A percentile compares a stretch with the other conserved stretches of the same genome.
These are phyloP conservation scores for Pyronema domesticum DNA, from an alignment of 495 filamentous ascomycete genomes.

Conservation along the genomic window DNA sequence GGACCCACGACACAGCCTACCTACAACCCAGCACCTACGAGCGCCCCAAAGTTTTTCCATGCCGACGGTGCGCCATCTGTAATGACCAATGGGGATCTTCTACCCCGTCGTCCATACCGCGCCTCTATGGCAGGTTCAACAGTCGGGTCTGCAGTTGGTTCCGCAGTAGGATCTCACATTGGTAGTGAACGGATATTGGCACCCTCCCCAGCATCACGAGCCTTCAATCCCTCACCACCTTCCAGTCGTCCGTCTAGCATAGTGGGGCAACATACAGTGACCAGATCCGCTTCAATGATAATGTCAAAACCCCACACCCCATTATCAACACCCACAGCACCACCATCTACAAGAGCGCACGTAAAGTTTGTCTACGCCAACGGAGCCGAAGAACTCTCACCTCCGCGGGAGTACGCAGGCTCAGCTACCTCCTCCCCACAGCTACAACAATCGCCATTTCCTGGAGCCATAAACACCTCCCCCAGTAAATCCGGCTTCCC, in stretches of 20 bases:
- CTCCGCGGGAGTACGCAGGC: slow-evolving; percentile 17
- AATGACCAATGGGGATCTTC: slow-evolving; percentile 9
- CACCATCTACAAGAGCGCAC: slow-evolving; percentile 11
- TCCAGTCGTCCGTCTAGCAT: slow-evolving; percentile 11
- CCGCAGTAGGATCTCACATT: background rate
- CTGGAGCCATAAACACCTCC: background rate
- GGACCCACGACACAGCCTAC: slow-evolving; percentile 10
- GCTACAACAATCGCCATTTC: background rate
- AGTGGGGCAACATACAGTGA: slow-evolving; percentile 11
- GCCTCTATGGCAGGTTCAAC: background rate
- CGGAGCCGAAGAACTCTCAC: slow-evolving; percentile 21
- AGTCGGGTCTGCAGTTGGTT: slow-evolving; percentile 3
- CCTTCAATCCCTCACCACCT: background rate
- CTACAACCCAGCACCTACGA: slow-evolving; percentile 7
- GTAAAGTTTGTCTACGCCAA: slow-evolving; percentile 26
- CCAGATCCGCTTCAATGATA: slow-evolving; percentile 3
- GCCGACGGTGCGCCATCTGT: slow-evolving; percentile 18
- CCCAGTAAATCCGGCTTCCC: slow-evolving; percentile 9
- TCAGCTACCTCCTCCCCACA: slow-evolving; percentile 8
- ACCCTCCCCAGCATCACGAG: slow-evolving; percentile 9
- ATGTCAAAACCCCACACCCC: slow-evolving; percentile 8
- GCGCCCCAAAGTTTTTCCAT: slow-evolving; percentile 19
- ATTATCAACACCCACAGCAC: slow-evolving; percentile 8
- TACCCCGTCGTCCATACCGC: background rate
- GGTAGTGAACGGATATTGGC: slow-evolving; percentile 7